These are phyloP conservation scores for Phaffia rhodozyma DNA, from an alignment of 1,284 basidiomycete species.

Conservation along the genomic window DNA sequence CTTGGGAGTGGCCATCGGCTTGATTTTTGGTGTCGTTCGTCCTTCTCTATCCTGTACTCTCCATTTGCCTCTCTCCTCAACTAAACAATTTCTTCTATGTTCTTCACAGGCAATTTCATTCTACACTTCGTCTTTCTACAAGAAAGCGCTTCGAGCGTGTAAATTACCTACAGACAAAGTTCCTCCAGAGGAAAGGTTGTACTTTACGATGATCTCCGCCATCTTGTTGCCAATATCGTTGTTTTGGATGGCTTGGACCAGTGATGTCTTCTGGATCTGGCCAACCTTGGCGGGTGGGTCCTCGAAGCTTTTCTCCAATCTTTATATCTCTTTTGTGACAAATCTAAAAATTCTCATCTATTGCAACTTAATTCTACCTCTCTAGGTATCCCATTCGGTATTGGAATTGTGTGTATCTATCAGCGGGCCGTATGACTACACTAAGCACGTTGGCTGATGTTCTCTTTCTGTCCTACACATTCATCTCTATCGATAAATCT, in stretches of 20 bases:
- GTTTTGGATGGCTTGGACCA: conserved; percentile 38
- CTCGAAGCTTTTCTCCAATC: conserved; percentile 4
- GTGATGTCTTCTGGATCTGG: too few species aligned
- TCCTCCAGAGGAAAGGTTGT: conserved; percentile 48
- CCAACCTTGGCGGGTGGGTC: neutral
- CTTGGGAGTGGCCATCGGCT: conserved; percentile 45
- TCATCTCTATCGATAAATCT: too few species aligned
- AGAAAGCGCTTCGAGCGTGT: conserved; percentile 40
- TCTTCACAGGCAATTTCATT: conserved; percentile 18
- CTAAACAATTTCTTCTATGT: conserved; percentile 4
- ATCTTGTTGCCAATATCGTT: conserved; percentile 47
- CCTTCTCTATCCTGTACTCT: conserved; percentile 21
- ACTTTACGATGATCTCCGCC: conserved; percentile 46
- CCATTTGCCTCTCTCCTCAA: neutral
- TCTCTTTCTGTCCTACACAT: neutral
- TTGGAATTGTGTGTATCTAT: conserved; percentile 41
- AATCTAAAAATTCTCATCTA: conserved; percentile 22
- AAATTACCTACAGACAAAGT: conserved; percentile 43
- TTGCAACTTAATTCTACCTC: conserved; percentile 36
- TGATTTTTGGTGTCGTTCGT: conserved; percentile 33
- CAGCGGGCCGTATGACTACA: too few species aligned
- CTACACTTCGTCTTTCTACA: conserved; percentile 45
- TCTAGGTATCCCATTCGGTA: conserved; percentile 51
- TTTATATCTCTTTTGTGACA: conserved; percentile 12
- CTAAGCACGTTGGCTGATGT: neutral